Evolutionary conservation across 2,329 filamentous ascomycete genomes (phyloP).

Genomic region (Trichoderma gracile): DNA sequence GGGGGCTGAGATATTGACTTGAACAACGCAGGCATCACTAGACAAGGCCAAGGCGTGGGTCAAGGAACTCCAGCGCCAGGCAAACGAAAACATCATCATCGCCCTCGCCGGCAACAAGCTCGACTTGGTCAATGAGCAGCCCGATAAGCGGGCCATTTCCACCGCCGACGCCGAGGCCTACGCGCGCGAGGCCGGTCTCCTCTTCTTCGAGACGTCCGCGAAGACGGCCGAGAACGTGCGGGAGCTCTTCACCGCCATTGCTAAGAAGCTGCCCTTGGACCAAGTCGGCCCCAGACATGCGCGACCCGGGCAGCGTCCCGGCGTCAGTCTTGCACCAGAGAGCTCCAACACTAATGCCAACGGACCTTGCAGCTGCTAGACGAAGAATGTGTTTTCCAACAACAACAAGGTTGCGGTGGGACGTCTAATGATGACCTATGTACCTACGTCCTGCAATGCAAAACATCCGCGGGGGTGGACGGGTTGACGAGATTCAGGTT

Average conservation of each 20-base stretch:
- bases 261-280: constrained; percentile 95
- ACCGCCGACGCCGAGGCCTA: constrained; percentile 93
- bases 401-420: constrained; percentile 18
- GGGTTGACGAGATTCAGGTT: constrained; percentile 28
- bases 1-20: constrained; percentile 25
- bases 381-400: not conserved
- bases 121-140: constrained; percentile 90
- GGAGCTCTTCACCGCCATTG: constrained; percentile 95
- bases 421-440: constrained; percentile 24
- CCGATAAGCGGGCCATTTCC: constrained; percentile 90
- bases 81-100: constrained; percentile 99
- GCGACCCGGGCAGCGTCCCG: constrained; percentile 62
- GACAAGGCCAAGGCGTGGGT: constrained; percentile 99
- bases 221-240: constrained; percentile 96
- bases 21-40: constrained; percentile 70
- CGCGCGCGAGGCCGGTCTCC: constrained; percentile 84
- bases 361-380: constrained; percentile 59
- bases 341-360: constrained; percentile 58
- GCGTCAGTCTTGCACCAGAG: constrained; percentile 59
- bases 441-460: constrained; percentile 30
- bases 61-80: constrained; percentile 96
- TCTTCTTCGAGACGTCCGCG: constrained; percentile 98
- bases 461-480: constrained; percentile 29
- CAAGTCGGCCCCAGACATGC: constrained; percentile 91
- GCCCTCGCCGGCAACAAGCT: constrained; percentile 97